These are phyloP conservation scores for Carallia brachiata DNA, from an alignment of 345 rosid species.

Conservation along the genomic window DNA sequence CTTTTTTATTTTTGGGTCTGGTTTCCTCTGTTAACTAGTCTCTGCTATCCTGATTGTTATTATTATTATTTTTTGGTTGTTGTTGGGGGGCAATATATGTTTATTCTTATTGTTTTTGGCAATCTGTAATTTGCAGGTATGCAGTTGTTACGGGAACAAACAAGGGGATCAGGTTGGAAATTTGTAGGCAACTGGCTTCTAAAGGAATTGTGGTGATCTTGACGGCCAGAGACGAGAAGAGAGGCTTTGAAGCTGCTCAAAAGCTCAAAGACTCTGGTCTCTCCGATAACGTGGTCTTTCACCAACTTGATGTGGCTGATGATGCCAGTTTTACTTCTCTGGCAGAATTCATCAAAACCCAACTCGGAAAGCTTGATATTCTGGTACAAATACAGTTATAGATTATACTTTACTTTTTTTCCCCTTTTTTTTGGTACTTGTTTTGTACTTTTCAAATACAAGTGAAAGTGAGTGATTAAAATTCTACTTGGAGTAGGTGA, in stretches of 20 bases:
- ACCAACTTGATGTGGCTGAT: neutral
- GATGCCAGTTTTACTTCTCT: neutral
- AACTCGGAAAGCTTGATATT: slow-evolving; percentile 20
- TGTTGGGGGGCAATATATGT: too few relatives aligned
- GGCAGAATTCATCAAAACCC: slow-evolving; percentile 5
- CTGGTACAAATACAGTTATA: slow-evolving; percentile 2
- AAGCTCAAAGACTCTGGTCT: neutral
- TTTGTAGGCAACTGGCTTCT: slow-evolving; percentile 1
- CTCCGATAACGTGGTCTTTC: neutral
- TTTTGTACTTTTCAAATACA: too few relatives aligned
- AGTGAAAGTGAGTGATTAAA: too few relatives aligned
- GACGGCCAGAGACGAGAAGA: slow-evolving; percentile 7
- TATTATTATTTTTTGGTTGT: too few relatives aligned
- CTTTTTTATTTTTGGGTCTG: too few relatives aligned
- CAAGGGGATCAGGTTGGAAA: slow-evolving; percentile 1
- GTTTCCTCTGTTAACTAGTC: too few relatives aligned
- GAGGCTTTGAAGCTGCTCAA: slow-evolving; percentile 4
- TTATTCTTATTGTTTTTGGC: too few relatives aligned
- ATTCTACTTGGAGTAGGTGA: too few relatives aligned
- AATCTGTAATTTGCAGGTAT: neutral
- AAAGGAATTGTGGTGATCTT: slow-evolving; percentile 6
- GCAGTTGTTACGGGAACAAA: slow-evolving; percentile 3
- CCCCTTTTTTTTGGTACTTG: too few relatives aligned
- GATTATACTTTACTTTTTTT: too few relatives aligned
- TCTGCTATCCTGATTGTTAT: too few relatives aligned